phyloP scores from a whole-genome alignment of 176 grass and related monocot species.

The Rhipidocladum racemiflorum region DNA sequence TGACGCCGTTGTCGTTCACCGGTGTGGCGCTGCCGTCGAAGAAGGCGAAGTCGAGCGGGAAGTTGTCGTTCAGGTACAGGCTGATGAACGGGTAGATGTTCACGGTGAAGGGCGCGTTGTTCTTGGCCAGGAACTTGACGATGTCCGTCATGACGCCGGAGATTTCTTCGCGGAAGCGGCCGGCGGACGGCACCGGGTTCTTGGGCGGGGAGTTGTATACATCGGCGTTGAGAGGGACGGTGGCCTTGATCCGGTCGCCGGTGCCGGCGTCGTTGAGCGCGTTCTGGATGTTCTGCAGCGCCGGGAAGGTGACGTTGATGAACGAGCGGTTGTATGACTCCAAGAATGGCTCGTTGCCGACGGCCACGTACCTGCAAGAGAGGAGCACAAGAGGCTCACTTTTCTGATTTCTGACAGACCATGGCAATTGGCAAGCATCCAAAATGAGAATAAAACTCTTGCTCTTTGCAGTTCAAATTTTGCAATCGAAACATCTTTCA shows the following conservation, averaged over 20 bases:
- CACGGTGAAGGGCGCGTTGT: constrained; percentile 73
- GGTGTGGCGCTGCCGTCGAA: constrained; percentile 59
- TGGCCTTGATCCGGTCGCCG: constrained; percentile 59
- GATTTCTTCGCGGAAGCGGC: constrained; percentile 50
- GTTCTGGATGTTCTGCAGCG: constrained; percentile 59
- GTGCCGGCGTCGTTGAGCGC: constrained; percentile 61
- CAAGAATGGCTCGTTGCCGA: constrained; percentile 76
- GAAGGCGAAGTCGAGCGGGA: constrained; percentile 75
- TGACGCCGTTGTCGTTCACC: constrained; percentile 46
- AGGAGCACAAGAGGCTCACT: neutral
- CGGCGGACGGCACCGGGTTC: constrained; percentile 51
- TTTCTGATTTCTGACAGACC: neutral
- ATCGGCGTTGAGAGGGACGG: constrained; percentile 68
- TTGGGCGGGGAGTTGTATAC: constrained; percentile 43
- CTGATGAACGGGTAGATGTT: constrained; percentile 94
- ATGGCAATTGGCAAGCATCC: neutral
- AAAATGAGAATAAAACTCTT: neutral
- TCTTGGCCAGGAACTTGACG: constrained; percentile 72
- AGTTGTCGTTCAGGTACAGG: constrained; percentile 66
- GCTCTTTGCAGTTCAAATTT: neutral
- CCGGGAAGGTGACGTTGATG: constrained; percentile 55
- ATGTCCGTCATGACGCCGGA: constrained; percentile 62
- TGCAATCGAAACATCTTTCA: neutral
- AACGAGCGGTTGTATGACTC: constrained; percentile 61
- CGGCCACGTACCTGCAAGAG: constrained; percentile 60